Base-by-base conservation (phyloP, 1,284 basidiomycete species). In the Athelia sp. region DNA sequence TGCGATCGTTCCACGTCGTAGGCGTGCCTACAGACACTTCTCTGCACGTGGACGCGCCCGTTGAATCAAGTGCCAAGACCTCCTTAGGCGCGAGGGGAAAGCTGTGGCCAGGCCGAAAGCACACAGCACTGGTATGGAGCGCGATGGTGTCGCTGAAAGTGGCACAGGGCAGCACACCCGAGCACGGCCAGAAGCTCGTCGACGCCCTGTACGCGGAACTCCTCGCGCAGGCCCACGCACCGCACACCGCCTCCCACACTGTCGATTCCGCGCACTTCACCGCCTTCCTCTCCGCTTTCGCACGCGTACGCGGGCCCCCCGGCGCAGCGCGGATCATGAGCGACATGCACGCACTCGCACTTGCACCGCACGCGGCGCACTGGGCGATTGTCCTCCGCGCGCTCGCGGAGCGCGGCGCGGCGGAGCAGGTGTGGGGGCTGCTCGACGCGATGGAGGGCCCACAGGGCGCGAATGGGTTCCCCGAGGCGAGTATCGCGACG, bases 121-220 rank as follows among this genome's bases (percentile, higher is more conserved):
- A 74, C 52, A 68, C 67, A 0, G 59, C 63, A n/a, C 53, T 75
- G 22, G 62, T 70, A 0, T 74, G 74, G 74, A 56, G 60, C 3
- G 60, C 61, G 4, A 52, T 65, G 36, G 52, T 63, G 13, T 15
- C 18, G 19, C 48, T 58, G 26, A 40, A 40, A 9, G 36, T 13
- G 26, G 6, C 6, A 8, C 8, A 40, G n/a, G n/a, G n/a, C n/a
- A n/a, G n/a, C n/a, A n/a, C n/a, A n/a, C n/a, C n/a, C n/a, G 6
- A 6, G 36, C 36, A 40, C 53, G 54, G 17, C 46, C 49, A 3
- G 46, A 26, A 22, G 3, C 40, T 1, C 54, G 58, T 54, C 3
- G 51, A 61, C 14, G 29, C 47, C 3, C 56, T 74, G 2, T 73
- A 75, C 19, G n/a, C n/a, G 36, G n/a, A 21, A n/a, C 36, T 40